Evolutionary conservation across 768 basidiomycete genomes (phyloP), one percentile per base, ranked within the genome.

Genomic region (Termitomyces sp.): DNA sequence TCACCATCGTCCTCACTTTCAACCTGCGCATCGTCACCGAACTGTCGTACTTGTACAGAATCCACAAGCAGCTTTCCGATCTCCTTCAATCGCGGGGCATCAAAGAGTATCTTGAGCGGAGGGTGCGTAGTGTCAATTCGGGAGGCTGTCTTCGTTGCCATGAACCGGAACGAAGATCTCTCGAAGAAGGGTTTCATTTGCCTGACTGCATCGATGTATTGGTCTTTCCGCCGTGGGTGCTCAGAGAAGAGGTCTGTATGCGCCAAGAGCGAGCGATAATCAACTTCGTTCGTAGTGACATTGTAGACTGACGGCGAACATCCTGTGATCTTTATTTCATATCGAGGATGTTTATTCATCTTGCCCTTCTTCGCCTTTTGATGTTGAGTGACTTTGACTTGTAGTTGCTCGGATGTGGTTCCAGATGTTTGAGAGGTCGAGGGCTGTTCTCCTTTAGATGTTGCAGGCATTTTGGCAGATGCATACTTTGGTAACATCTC

Each of bases 181-280:
- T 24, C 12, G n/a, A 53, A 58, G 39, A 9, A 51, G 13, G 53
- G 54, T 24, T 60, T 60, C 59, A 55, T 55, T 15, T 42, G 13
- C 36, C 12, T 46, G 13, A 55, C 44, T 6, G 59, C 59, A 15
- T 55, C 28, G 8, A 55, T 45, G 28, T 28, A 55, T n/a, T 55
- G 18, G 9, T 36, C 12, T 11, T 28, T 4, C 28, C n/a, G n/a
- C 7, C 53, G 59, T 6, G 54, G 54, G 38, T 55, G 59, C 39
- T 60, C 46, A 1, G 33, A 1, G 5, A 55, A 28, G 11, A 55
- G 24, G 6, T 49, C 22, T 18, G 33, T 49, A 12, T 36, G n/a
- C 3, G 36, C 52, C 11, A 60, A 24, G 16, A 55, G 51, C 13
- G 7, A 12, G 3, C 2, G 4, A 33, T 60, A 55, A 1, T 36